Base-by-base conservation (phyloP, 306 rosid genomes). In the Quercus glauca region DNA sequence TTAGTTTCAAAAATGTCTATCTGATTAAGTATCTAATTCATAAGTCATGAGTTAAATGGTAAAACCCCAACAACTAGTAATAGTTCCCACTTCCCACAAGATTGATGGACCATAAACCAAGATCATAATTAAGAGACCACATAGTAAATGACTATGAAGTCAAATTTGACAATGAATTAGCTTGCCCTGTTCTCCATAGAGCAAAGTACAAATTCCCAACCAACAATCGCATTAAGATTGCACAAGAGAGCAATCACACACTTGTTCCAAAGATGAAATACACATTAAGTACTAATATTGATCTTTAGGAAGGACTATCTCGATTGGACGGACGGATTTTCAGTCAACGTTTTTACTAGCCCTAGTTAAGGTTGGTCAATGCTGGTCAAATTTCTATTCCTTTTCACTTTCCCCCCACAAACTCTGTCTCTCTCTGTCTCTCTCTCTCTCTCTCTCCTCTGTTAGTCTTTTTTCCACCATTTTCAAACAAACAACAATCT, bases 141-240 rank as follows among this genome's bases (percentile, higher is more conserved):
- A 35, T 18, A n/a, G 20, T 17, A 33, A 29, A 67, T 18, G 35
- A 2, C 9, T 33, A 7, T 17, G 3, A 65, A 33, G 12, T 33
- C 49, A 65, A 33, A 65, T 18, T 33, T 26, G 55, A 73, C 41
- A 81, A 83, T 37, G 55, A 82, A 78, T 43, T 80, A 83, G 70
- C 82, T 88, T 71, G 91, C 99, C 94, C 81, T 88, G 80, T 95
- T 91, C 83, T 95, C 98, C 98, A 95, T 91, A 41, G 98, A 93
- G 84, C 98, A 95, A 58, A 93, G 98, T 20, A 82, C 93, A 69
- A 93, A 95, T 85, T 88, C 91, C 99, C 98, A 93, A 72, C 88
- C 91, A 81, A 76, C 76, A 75, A 58, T 60, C 73, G 58, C 83
- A 73, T 89, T 88, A 79, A 95, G 92, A 84, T 95, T 95, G 89